Base-by-base conservation (phyloP, 768 basidiomycete species). In the Tylopilus felleus region DNA sequence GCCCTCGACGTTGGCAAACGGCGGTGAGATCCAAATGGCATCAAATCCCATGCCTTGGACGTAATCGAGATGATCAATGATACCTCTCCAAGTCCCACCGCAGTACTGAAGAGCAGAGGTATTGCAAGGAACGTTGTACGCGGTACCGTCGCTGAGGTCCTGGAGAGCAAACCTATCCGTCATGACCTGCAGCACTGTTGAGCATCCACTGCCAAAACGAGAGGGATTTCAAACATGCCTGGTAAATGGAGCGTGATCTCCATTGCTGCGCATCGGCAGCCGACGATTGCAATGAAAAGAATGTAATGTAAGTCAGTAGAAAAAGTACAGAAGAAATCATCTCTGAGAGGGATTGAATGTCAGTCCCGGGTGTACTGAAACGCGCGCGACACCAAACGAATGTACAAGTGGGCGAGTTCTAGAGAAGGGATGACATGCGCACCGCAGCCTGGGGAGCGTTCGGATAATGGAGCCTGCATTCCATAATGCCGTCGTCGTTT, bases 21-120 rank as follows among this genome's bases (percentile, higher is more conserved):
- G 71, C 1, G 83, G 84, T 2, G 80, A 81, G 47, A 81, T 80
- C 82, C 81, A 84, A 27, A 83, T 51, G 16, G 75, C 81, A 54
- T 82, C 81, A 60, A 83, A 83, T 31, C 83, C 83, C 80, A 84
- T 81, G 55, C 72, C 73, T 58, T 81, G 75, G 51, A 85, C 84
- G 63, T 85, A 85, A 68, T 84, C 83, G 46, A 85, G 76, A 57
- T 82, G 77, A 55, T 72, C 70, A 48, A 73, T 73, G 52, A 82
- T 73, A 12, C 78, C 77, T 49, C 72, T 65, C 77, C 80, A 84
- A 2, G 80, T 79, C 6, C 83, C 83, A 28, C 82, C 82, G 53
- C 83, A 85, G 65, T 82, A 81, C 36, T 71, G 71, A 39, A 79
- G 77, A 23, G 71, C 64, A 28, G 69, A 62, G 1, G 79, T 77